These are phyloP conservation scores for Amylostereum chailletii DNA, from an alignment of 1,284 basidiomycete genomes.

Conservation along the genomic window DNA sequence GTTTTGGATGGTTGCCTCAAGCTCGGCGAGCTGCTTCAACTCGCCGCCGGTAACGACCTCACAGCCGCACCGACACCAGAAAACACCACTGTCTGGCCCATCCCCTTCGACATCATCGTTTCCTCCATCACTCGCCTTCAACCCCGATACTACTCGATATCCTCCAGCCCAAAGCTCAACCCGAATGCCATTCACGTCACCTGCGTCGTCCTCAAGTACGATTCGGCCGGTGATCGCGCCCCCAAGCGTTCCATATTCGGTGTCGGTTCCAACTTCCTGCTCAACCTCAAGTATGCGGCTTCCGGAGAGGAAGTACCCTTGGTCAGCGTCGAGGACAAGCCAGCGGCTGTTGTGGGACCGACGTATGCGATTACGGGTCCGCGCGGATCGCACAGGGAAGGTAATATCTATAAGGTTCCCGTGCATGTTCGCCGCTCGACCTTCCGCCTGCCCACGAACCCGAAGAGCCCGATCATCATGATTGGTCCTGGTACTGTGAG, in stretches of 20 bases:
- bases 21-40: slow-evolving; percentile 85
- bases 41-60: slow-evolving; percentile 77
- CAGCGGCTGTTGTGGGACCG: slow-evolving; percentile 44
- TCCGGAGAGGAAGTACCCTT: slow-evolving; percentile 48
- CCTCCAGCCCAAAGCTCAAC: slow-evolving; percentile 89
- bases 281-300: slow-evolving; percentile 80
- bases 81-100: slow-evolving; percentile 82
- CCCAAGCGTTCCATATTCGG: slow-evolving; percentile 69
- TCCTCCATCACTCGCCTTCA: slow-evolving; percentile 90
- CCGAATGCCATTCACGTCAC: slow-evolving; percentile 90
- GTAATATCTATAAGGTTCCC: slow-evolving; percentile 74
- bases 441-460: slow-evolving; percentile 93
- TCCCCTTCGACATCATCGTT: slow-evolving; percentile 95
- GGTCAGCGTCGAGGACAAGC: slow-evolving; percentile 26
- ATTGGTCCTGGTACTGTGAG: slow-evolving; percentile 94
- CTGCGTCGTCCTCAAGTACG: slow-evolving; percentile 88
- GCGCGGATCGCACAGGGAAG: slow-evolving; percentile 71
- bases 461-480: slow-evolving; percentile 98
- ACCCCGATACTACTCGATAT: slow-evolving; percentile 98
- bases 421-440: slow-evolving; percentile 94
- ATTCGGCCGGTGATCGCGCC: slow-evolving; percentile 52
- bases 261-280: slow-evolving; percentile 85
- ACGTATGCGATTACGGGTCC: slow-evolving; percentile 86
- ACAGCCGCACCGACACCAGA: slow-evolving; percentile 43
- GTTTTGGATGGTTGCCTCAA: slow-evolving; percentile 81